Evolutionary conservation across 495 filamentous ascomycete species (phyloP), one percentile per base, ranked within the genome.

Genomic region (Parmelia sp.): DNA sequence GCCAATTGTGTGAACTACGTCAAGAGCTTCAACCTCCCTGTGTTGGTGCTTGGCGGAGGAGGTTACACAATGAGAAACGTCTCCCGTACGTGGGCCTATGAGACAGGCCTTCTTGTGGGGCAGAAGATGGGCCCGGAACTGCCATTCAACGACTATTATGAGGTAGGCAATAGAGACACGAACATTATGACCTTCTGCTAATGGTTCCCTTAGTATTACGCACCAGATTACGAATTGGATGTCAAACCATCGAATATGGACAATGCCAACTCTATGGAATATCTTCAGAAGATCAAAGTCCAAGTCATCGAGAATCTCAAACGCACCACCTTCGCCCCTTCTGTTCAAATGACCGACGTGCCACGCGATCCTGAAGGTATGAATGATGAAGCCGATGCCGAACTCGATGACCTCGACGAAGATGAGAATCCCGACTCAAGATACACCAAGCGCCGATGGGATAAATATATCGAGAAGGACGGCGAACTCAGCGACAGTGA

Each of bases 31-130:
- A 87, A 88, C 63, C 79, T 96, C 58, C 94, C 95, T 0, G 93
- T 91, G 15, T 79, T 99, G 58, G 90, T 99, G 11, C 82, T 99
- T 15, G 94, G 94, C 42, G 94, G 94, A 42, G 94, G 94, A 69
- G 94, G 94, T 27, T 99, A 99, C 74, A 99, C 95, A 11, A 99
- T 99, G 94, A 86, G 94, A 35, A 99, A 99, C 66, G 94, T 99
- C 36, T 90, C 93, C 27, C 87, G 95, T 62, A 96, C 94, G 8
- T 99, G 94, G 94, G 92, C 94, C 8, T 97, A 86, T 72, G 94
- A 99, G 74, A 97, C 94, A 9, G 95, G 95, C 65, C 81, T 90
- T 37, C 84, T 97, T 25, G 90, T 97, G 21, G 90, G 89, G 39
- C 83, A 90, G 33, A 82, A 86, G 58, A 87, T 99, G 77, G 82